Evolutionary conservation across 305 asterid species (phyloP).

Genomic region (Fraxinus greggii): DNA sequence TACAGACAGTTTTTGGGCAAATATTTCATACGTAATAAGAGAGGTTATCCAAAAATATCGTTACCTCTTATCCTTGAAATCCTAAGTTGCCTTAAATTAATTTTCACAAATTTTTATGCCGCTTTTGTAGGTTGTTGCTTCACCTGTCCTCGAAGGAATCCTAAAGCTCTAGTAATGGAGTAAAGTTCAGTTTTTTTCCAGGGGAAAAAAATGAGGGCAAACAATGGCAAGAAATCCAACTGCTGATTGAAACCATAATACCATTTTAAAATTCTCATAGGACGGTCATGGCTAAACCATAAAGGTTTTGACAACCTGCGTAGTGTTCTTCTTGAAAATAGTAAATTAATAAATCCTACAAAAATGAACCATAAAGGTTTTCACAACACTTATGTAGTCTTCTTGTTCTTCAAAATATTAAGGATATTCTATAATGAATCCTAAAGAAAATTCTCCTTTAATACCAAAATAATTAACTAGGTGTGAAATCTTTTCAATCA

Average conservation of each 20-base stretch:
- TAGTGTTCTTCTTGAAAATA: background rate
- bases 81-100: background rate
- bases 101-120: background rate
- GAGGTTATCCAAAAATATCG: background rate
- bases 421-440: background rate
- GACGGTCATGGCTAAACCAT: background rate
- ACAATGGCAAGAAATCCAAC: background rate
- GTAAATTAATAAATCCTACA: background rate
- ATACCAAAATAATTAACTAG: too few relatives aligned
- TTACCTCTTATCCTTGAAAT: background rate
- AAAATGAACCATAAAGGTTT: background rate
- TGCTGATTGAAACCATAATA: background rate
- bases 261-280: background rate
- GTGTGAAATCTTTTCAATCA: background rate
- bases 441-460: background rate
- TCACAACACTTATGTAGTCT: background rate
- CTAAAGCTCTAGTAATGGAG: background rate
- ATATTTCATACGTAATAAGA: background rate
- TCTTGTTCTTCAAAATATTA: background rate
- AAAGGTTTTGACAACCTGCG: background rate
- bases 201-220: background rate
- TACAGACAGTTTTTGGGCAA: background rate
- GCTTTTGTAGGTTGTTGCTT: background rate
- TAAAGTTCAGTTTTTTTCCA: background rate
- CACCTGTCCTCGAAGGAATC: background rate